These are phyloP conservation scores for Combretum micranthum DNA, from an alignment of 345 rosid species.

Conservation along the genomic window DNA sequence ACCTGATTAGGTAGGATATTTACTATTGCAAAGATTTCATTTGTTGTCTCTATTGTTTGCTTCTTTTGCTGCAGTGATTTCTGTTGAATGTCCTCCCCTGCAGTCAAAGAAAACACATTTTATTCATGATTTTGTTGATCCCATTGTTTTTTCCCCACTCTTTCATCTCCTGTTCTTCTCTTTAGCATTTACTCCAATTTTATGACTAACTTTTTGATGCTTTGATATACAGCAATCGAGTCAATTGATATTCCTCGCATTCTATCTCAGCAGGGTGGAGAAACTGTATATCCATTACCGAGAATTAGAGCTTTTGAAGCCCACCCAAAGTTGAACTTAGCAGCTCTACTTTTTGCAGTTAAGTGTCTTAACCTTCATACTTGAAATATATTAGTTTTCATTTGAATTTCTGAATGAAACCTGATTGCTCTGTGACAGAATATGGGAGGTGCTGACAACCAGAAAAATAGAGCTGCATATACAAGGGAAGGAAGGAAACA, in stretches of 20 bases:
- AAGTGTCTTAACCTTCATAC: slow-evolving; percentile 20
- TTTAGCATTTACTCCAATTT: slow-evolving; percentile 6
- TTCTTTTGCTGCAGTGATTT: too few species aligned
- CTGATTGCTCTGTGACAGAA: slow-evolving; percentile 42
- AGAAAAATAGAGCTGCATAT: slow-evolving; percentile 70
- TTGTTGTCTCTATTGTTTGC: too few species aligned
- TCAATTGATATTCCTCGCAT: slow-evolving; percentile 77
- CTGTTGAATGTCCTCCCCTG: too few species aligned
- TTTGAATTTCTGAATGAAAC: slow-evolving; percentile 10
- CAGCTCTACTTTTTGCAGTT: slow-evolving; percentile 89
- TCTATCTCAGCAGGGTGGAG: slow-evolving; percentile 95
- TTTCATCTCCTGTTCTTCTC: too few species aligned
- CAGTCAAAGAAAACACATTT: too few species aligned
- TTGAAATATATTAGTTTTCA: neutral
- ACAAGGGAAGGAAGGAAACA: slow-evolving; percentile 97
- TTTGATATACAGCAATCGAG: slow-evolving; percentile 65
- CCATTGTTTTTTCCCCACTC: too few species aligned
- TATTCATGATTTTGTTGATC: too few species aligned
- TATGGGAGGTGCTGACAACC: slow-evolving; percentile 47
- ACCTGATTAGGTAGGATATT: too few species aligned
- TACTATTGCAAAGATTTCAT: too few species aligned
- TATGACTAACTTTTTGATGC: neutral
- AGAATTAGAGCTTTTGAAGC: slow-evolving; percentile 75
- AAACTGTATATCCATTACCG: slow-evolving; percentile 92
- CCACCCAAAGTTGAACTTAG: slow-evolving; percentile 86